A percentile compares a stretch with the other conserved stretches of the same genome.
phyloP scores from a whole-genome alignment of 352 stramenopile genomes.

The Phytophthora palmivora region DNA sequence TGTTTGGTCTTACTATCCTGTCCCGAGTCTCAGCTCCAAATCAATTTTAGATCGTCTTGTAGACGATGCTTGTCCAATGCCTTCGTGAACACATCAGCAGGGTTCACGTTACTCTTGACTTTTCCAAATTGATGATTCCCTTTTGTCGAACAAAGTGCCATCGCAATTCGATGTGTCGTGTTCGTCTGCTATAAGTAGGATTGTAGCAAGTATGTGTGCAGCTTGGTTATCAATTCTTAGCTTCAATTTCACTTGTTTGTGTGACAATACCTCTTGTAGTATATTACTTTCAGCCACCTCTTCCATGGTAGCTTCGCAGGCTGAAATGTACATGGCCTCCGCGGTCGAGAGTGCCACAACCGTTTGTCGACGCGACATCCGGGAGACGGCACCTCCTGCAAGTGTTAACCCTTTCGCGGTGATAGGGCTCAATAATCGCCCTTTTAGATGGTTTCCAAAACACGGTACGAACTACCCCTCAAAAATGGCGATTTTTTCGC shows the following conservation, averaged over 20 bases:
- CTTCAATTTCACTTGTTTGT: background rate
- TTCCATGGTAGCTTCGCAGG: constrained; percentile 5
- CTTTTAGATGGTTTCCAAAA: too few relatives aligned
- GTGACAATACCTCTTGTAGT: constrained; percentile 1
- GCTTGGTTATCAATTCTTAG: background rate
- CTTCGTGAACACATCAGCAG: constrained; percentile 4
- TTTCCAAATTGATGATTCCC: background rate
- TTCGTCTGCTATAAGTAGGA: too few relatives aligned
- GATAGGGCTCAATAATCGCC: too few relatives aligned
- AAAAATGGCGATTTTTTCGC: too few relatives aligned
- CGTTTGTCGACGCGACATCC: constrained; percentile 2
- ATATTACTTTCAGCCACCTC: constrained; percentile 1
- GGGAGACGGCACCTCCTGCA: constrained; percentile 1
- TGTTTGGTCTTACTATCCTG: too few relatives aligned
- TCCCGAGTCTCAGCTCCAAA: too few relatives aligned
- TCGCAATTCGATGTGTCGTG: too few relatives aligned
- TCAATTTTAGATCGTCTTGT: background rate
- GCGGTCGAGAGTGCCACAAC: background rate
- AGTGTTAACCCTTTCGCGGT: too few relatives aligned
- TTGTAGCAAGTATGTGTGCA: too few relatives aligned
- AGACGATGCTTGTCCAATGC: constrained; percentile 3
- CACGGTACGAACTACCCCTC: too few relatives aligned
- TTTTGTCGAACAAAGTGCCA: constrained; percentile 6
- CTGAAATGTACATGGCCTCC: background rate
- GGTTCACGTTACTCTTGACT: constrained; percentile 3